Conservation (phyloP, 805 yeast genomes). For the Candida gorgasii region DNA sequence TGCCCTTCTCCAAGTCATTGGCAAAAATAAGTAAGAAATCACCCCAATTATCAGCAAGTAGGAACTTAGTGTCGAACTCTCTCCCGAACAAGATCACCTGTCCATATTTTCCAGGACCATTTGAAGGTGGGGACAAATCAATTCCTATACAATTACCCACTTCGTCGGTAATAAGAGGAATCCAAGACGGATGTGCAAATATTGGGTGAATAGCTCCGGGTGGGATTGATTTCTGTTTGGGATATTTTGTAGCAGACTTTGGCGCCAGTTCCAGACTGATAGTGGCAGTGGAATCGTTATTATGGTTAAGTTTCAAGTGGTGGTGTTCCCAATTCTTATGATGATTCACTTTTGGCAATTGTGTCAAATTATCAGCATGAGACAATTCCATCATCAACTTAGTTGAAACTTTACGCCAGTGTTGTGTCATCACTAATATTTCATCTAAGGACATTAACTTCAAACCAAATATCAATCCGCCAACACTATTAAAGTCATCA, state of each 20-base stretch:
- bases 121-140: conserved; percentile 68
- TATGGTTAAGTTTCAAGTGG: conserved; percentile 8
- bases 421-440: conserved; percentile 73
- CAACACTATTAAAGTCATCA: conserved; percentile 63
- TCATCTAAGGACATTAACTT: conserved; percentile 79
- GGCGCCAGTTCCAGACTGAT: not conserved
- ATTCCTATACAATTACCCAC: conserved; percentile 91
- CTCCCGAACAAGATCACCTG: conserved; percentile 93
- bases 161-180: conserved; percentile 84
- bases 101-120: conserved; percentile 69
- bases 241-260: conserved; percentile 3
- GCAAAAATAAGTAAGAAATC: conserved; percentile 81
- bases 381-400: conserved; percentile 29
- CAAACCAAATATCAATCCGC: conserved; percentile 78
- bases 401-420: conserved; percentile 78
- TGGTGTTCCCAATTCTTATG: conserved; percentile 5
- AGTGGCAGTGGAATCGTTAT: conserved; percentile 8
- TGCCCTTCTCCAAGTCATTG: conserved; percentile 83
- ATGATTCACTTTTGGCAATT: conserved; percentile 22
- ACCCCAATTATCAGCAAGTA: conserved; percentile 85
- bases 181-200: conserved; percentile 91
- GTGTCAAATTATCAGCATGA: conserved; percentile 21
- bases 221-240: conserved; percentile 64
- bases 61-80: conserved; percentile 88
- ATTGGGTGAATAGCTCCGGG: conserved; percentile 68